Base-by-base conservation (phyloP, 2,329 filamentous ascomycete genomes). In the Alternaria ventricosa region DNA sequence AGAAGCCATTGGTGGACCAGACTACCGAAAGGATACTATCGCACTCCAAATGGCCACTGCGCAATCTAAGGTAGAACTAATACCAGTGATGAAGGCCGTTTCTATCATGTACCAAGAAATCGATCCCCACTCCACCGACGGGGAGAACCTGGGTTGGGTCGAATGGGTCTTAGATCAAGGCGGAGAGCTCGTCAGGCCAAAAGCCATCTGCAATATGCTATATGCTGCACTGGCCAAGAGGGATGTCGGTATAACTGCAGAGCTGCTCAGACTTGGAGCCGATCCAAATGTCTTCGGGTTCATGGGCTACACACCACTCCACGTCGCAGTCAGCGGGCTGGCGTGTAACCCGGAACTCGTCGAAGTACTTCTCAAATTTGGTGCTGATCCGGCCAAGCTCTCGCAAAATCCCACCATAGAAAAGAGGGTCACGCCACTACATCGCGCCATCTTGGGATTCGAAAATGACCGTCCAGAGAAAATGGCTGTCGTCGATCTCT, bases 1-100 rank as follows among this genome's bases (percentile, higher is more conserved):
- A 5, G 51, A 68, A 57, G 55, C 45, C 10, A 20, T 72, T 15
- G 70, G 69, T 20, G 71, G 69, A 4, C 47, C 63, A 3, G 54
- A 63, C 12, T 67, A 74, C 46, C 68, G 67, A 9, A 61, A 57
- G 20, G 60, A 70, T 4, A 72, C 65, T 36, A 58, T 71, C n/a
- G 61, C 71, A 5, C 54, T 72, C 5, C 63, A 73, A 18, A 60
- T 75, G 8, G 72, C 73, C 5, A 60, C 68, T 30, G 61, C 68
- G 18, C 61, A 50, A 13, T 56, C 49, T 15, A 58, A 65, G 20
- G 43, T 18, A 7, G 61, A 55, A 20, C 57, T 72, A 4, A 60
- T 49, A 36, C 59, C 69, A 2, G n/a, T 71, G 30, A 66, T 71
- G 27, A 46, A 53, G 1, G 62, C 63, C 20, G 44, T 60, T 11